Evolutionary conservation across 305 asterid species (phyloP).

Genomic region (Fraxinus xanthoxyloides): DNA sequence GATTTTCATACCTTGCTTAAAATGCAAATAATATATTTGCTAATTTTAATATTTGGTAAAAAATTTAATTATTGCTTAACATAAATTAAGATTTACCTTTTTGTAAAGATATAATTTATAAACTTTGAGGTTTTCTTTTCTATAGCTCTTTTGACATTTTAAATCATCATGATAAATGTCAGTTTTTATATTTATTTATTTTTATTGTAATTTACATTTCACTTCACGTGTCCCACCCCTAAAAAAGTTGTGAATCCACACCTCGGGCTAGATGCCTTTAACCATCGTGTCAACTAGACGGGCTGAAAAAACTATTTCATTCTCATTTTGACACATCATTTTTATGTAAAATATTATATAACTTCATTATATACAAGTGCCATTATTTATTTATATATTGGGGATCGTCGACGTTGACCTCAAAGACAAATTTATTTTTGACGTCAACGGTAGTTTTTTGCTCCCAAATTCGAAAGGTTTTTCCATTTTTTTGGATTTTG

Average conservation of each 20-base stretch:
- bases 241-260: not conserved
- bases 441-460: not conserved
- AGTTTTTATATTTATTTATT: no score
- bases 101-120: not conserved
- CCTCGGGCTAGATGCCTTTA: not conserved
- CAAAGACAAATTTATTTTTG: not conserved
- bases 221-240: not conserved
- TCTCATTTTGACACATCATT: no score
- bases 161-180: no score
- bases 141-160: no score
- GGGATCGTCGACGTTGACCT: not conserved
- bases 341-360: no score
- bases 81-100: not conserved
- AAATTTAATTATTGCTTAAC: no score
- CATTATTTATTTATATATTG: not conserved
- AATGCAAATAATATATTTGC: not conserved
- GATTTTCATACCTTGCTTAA: no score
- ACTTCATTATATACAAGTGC: no score
- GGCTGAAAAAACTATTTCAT: no score
- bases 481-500: not conserved
- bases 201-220: no score
- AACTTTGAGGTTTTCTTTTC: not conserved
- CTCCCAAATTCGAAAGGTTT: not conserved
- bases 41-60: no score
- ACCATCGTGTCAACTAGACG: not conserved